Conservation (phyloP, 2,329 filamentous ascomycete genomes). For the Neofusicoccum parvum region DNA sequence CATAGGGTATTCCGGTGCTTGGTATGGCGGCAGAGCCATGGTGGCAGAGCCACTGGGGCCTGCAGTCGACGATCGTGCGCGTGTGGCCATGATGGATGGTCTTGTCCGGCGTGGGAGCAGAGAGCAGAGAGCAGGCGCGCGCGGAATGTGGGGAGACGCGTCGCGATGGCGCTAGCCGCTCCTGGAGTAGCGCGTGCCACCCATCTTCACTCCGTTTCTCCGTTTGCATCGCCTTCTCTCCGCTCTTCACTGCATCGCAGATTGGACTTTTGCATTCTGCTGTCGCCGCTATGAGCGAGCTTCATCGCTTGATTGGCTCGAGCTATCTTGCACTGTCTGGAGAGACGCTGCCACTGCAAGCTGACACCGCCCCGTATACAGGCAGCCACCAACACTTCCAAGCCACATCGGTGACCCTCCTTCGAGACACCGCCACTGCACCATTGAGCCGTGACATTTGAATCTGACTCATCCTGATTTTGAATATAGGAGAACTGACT, state of each 20-base stretch:
- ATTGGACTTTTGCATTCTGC: no score
- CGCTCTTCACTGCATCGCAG: no score
- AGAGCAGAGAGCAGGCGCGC: not conserved
- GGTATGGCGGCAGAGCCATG: conserved; percentile 50
- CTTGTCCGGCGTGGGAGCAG: not conserved
- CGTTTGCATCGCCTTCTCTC: no score
- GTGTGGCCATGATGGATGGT: conserved; percentile 2
- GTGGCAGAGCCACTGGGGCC: not conserved
- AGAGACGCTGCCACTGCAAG: no score
- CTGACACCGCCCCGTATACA: no score
- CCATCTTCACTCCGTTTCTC: no score
- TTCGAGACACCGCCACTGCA: not conserved
- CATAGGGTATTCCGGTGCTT: conserved; percentile 56
- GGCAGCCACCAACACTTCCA: not conserved
- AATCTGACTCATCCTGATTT: not conserved
- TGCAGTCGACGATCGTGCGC: not conserved
- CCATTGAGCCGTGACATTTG: no score
- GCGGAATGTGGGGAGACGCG: conserved; percentile 18
- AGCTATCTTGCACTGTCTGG: no score
- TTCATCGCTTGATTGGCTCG: no score
- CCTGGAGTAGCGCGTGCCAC: not conserved
- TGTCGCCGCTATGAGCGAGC: no score
- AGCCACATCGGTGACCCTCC: not conserved
- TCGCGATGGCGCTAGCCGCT: not conserved
- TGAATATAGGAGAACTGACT: not conserved